Base-by-base conservation (phyloP, 495 filamentous ascomycete genomes). In the Penicillium diatomitis region DNA sequence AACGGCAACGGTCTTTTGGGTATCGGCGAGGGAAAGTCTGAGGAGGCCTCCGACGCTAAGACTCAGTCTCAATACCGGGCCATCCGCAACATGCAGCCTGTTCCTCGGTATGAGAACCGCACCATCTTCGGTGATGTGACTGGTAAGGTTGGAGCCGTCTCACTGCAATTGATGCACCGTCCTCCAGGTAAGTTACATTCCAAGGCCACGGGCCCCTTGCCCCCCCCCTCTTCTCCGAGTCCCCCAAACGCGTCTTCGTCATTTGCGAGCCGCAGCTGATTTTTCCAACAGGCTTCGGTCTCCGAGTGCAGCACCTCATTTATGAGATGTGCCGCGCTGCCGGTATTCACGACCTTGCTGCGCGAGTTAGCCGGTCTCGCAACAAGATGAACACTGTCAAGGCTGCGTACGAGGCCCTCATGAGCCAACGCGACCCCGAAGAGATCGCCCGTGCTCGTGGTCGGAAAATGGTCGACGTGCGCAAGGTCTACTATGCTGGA, bases 361-460 rank as follows among this genome's bases (percentile, higher is more conserved):
- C 88, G 11, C 77, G 77, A 34, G 86, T 94, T 38, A 79, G 79
- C 39, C 78, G 88, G 28, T 83, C 85, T 28, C 73, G 88, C 48
- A 99, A 96, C 75, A 86, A 85, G 46, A 94, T 97, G 88, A 99
- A 99, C 69, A 85, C 88, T 9, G 83, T 95, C 57, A 96, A 96
- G 72, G 91, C 92, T 9, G 80, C 86, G 31, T 85, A 86, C 61
- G 57, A 90, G 61, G 92, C 91, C 1, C 73, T 99, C 40, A 74
- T 77, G 69, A 84, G 68, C 69, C 92, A 99, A 73, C 78, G 74
- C 49, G 69, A 91, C 55, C 94, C 94, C 7, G 88, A 97, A 62
- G 83, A 89, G 57, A 77, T 98, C 62, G 92, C 92, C 39, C 72
- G 83, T 32, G 91, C 84, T 37, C 69, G 88, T 44, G 91, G 92